A percentile compares a stretch with the other conserved stretches of the same genome.
Conservation (phyloP, 106 monocot species). For the Acorus gramineus region DNA sequence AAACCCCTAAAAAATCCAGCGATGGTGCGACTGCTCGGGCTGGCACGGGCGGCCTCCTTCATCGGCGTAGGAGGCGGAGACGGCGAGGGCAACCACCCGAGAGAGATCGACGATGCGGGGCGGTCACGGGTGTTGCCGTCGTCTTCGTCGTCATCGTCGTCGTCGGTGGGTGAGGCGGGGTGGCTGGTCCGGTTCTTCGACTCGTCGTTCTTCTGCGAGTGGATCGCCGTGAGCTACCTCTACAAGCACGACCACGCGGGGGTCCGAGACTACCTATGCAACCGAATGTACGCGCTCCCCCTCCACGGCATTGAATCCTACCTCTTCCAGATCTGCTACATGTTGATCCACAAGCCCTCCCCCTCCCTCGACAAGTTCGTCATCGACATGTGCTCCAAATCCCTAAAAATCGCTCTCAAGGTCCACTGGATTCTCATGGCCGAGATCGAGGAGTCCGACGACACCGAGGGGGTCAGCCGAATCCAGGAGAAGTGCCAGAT, state of each 20-base stretch:
- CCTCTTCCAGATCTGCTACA: slow-evolving; percentile 98
- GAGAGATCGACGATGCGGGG: too few relatives aligned
- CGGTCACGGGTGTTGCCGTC: too few relatives aligned
- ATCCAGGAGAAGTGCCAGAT: slow-evolving; percentile 99
- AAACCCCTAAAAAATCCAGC: too few relatives aligned
- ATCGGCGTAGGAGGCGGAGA: background rate
- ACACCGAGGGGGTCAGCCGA: slow-evolving; percentile 60
- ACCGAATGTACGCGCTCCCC: slow-evolving; percentile 95
- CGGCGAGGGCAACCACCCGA: background rate
- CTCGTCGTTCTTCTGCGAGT: slow-evolving; percentile 99
- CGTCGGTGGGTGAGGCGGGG: slow-evolving; percentile 61
- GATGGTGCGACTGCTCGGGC: slow-evolving; percentile 80
- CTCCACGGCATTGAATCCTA: slow-evolving; percentile 73
- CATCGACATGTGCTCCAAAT: slow-evolving; percentile 87
- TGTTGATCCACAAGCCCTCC: slow-evolving; percentile 92
- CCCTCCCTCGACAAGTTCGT: slow-evolving; percentile 96
- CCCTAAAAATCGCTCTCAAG: slow-evolving; percentile 85
- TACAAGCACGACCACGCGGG: slow-evolving; percentile 97
- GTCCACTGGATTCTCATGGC: slow-evolving; percentile 97
- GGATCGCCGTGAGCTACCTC: slow-evolving; percentile 99
- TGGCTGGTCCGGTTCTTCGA: slow-evolving; percentile 99
- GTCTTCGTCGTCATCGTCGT: slow-evolving; percentile 2
- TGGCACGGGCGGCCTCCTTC: slow-evolving; percentile 30
- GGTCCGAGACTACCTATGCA: slow-evolving; percentile 95
- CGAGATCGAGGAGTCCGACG: slow-evolving; percentile 88